Conservation (phyloP, 2,329 filamentous ascomycete genomes). For the Colletotrichum godetiae region DNA sequence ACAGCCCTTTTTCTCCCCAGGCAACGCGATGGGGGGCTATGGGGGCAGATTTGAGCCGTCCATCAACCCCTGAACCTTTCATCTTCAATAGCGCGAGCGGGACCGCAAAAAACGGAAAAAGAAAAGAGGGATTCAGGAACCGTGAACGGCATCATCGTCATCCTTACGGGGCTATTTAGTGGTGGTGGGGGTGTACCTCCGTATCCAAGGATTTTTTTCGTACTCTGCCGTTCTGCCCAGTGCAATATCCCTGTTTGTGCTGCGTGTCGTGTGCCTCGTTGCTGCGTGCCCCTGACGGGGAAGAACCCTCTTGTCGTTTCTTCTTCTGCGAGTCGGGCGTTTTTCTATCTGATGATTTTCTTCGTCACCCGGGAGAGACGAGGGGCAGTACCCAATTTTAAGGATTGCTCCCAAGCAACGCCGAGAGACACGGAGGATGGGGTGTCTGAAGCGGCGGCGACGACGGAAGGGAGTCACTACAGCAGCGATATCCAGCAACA, state of each 20-base stretch:
- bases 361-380: not conserved
- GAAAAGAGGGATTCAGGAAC: not conserved
- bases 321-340: not conserved
- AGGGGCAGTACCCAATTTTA: not conserved
- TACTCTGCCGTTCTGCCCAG: no score
- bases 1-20: not conserved
- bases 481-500: not conserved
- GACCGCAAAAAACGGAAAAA: not conserved
- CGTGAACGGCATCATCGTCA: slow-evolving; percentile 31
- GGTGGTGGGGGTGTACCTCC: not conserved
- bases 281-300: not conserved
- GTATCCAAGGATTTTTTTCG: not conserved
- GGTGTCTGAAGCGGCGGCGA: not conserved
- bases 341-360: no score
- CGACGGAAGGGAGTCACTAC: not conserved
- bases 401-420: not conserved
- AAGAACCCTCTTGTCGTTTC: not conserved
- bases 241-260: not conserved
- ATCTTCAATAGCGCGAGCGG: not conserved
- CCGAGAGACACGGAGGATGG: not conserved
- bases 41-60: not conserved
- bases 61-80: not conserved
- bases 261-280: not conserved
- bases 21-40: not conserved
- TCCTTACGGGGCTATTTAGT: slow-evolving; percentile 9